A percentile compares a stretch with the other conserved stretches of the same genome.
phyloP scores from a whole-genome alignment of 2,329 filamentous ascomycete species.

The Mariannaea elegans region DNA sequence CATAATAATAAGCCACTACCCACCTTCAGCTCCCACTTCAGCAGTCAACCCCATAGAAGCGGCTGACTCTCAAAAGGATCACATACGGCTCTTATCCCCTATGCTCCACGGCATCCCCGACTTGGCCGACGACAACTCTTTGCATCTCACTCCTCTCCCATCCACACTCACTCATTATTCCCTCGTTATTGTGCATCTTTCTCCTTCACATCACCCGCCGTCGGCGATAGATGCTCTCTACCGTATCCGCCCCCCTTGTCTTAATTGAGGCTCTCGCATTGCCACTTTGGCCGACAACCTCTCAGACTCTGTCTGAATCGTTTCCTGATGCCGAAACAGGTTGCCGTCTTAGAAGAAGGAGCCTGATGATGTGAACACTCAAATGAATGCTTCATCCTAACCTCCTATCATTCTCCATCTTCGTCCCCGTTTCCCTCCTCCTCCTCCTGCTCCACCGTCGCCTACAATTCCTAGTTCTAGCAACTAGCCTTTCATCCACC shows the following conservation, averaged over 20 bases:
- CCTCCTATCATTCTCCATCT: not conserved
- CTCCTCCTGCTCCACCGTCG: not conserved
- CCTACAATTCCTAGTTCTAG: not conserved
- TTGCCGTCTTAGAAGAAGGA: not conserved
- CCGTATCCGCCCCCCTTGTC: not conserved
- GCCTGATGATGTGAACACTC: not conserved
- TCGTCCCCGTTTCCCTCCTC: not conserved
- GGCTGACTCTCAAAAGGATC: constrained; percentile 18
- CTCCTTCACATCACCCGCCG: not conserved
- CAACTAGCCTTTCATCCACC: constrained; percentile 15
- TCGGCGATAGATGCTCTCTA: not conserved
- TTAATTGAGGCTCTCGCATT: not conserved
- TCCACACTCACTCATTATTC: not conserved
- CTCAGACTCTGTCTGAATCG: not conserved
- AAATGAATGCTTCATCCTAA: not conserved
- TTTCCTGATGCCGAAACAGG: not conserved
- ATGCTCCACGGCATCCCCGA: constrained; percentile 8
- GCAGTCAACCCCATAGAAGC: constrained; percentile 8
- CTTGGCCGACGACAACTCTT: constrained; percentile 7
- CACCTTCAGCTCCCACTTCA: constrained; percentile 10
- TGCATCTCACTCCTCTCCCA: not conserved
- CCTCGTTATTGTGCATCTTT: not conserved
- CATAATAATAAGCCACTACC: constrained; percentile 7
- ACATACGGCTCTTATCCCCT: constrained; percentile 1
- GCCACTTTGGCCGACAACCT: not conserved